Evolutionary conservation across 192 early-diverging fungal species (phyloP), one percentile per base, ranked within the genome.

Genomic region (Linderina pennispora): DNA sequence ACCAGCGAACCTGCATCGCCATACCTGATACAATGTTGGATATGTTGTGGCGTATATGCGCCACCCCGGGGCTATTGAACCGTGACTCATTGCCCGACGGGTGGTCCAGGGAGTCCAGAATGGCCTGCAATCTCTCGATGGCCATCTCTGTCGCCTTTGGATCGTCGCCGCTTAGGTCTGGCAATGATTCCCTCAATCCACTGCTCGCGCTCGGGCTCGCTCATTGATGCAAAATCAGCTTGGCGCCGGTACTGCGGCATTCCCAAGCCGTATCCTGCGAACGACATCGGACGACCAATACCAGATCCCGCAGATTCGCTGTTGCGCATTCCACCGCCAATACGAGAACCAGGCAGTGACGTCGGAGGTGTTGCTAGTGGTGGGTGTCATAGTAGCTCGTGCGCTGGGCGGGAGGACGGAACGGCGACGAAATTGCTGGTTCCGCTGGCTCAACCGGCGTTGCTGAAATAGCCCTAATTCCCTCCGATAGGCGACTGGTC

Each of bases 101-200:
- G 13, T 48, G 11, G 10, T 54, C 48, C 3, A 50, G 4, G 7
- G 39, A 33, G 8, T 47, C 41, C 8, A 73, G 42, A 16, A 62
- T 33, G 2, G 19, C 43, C 8, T 52, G 40, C 14, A 73, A 17
- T 31, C 55, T 53, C 39, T 73, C 70, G 15, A 73, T 38, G 8
- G 63, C 70, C 34, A 40, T 26, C 23, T 62, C 70, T 10, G 58
- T 36, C 16, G 56, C 46, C 23, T 45, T 45, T 16, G 56, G 20
- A 47, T 66, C 64, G 20, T 57, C 53, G 54, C 70, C 47, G 31
- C 50, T 50, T 18, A 73, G 41, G 11, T 62, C 70, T n/a, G 6
- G 58, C 42, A 14, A 73, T 37, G 3, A 60, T 50, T 11, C 58
- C 46, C 15, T 50, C 42, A 19, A 71, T 50, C 55, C 52, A 71